Conservation (phyloP, 2,329 filamentous ascomycete species). For the Fusarium sp. region DNA sequence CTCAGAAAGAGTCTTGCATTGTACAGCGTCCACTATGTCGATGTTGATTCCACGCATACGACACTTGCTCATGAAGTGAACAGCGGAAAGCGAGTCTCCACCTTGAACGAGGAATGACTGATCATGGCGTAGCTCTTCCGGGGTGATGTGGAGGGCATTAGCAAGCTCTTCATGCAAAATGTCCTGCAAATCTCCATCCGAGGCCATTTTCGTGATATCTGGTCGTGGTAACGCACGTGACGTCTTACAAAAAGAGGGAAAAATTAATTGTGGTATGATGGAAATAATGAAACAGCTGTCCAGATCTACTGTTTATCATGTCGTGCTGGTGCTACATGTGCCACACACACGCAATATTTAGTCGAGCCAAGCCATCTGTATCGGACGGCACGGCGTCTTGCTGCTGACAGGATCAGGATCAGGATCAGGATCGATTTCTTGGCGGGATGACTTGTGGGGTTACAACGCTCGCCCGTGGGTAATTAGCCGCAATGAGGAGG, state of each 20-base stretch:
- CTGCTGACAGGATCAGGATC: conserved; percentile 13
- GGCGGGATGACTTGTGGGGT: too few species aligned
- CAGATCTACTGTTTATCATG: too few species aligned
- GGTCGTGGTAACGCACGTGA: too few species aligned
- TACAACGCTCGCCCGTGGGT: too few species aligned
- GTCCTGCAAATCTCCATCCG: not conserved
- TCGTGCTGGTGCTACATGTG: too few species aligned
- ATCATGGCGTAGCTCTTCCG: not conserved
- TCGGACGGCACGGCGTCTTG: too few species aligned
- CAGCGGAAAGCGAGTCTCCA: conserved; percentile 1
- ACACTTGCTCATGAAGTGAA: not conserved
- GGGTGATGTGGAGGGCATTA: conserved; percentile 2
- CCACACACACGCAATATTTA: too few species aligned
- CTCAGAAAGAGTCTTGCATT: conserved; percentile 8
- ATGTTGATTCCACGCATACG: conserved; percentile 3
- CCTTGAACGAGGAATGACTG: conserved; percentile 10
- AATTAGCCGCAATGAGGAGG: too few species aligned
- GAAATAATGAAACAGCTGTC: too few species aligned
- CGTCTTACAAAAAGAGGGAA: too few species aligned
- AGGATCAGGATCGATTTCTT: conserved; percentile 5
- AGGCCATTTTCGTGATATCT: not conserved
- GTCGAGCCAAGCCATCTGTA: too few species aligned
- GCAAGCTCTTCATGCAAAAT: conserved; percentile 6
- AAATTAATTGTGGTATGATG: too few species aligned
- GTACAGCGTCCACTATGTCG: conserved; percentile 8